These are phyloP conservation scores for Podaxis pistillaris DNA, from an alignment of 768 basidiomycete species.

Conservation along the genomic window DNA sequence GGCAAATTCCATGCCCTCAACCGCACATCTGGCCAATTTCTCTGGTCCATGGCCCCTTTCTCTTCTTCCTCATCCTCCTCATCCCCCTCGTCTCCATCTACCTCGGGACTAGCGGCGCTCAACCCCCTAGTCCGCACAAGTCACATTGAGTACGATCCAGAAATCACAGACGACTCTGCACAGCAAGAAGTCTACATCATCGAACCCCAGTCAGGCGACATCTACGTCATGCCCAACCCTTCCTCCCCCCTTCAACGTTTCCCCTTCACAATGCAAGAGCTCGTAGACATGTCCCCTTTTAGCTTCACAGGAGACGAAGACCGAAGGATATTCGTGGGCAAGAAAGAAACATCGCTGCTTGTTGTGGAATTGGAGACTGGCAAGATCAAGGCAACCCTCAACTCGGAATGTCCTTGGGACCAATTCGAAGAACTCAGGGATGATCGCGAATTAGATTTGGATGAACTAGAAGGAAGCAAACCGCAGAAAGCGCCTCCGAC, in stretches of 20 bases:
- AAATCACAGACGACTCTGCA: slow-evolving; percentile 49
- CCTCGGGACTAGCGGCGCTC: slow-evolving; percentile 51
- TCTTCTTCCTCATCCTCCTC: slow-evolving; percentile 30
- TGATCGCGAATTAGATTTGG: slow-evolving; percentile 41
- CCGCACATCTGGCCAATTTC: slow-evolving; percentile 71
- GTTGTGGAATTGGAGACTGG: slow-evolving; percentile 80
- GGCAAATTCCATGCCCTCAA: slow-evolving; percentile 95
- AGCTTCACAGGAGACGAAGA: slow-evolving; percentile 61
- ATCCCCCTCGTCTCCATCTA: slow-evolving; percentile 15
- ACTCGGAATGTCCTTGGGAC: slow-evolving; percentile 78
- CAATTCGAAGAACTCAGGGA: slow-evolving; percentile 54
- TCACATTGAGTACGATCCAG: slow-evolving; percentile 57
- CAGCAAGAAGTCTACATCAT: slow-evolving; percentile 84
- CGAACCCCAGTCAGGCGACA: slow-evolving; percentile 92
- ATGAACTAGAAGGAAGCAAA: slow-evolving; percentile 43
- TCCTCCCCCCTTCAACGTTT: slow-evolving; percentile 78
- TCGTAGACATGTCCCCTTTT: slow-evolving; percentile 91
- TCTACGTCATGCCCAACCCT: slow-evolving; percentile 79
- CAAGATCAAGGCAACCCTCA: slow-evolving; percentile 69
- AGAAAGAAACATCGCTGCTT: slow-evolving; percentile 83
- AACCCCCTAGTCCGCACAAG: slow-evolving; percentile 73
- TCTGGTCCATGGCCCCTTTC: slow-evolving; percentile 87
- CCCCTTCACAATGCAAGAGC: slow-evolving; percentile 87
- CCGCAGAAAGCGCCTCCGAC: slow-evolving; percentile 36
- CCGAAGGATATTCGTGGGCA: slow-evolving; percentile 79